Evolutionary conservation across 176 grass and related monocot genomes (phyloP), one percentile per base, ranked within the genome.

Genomic region (Oropetium thomaeum): DNA sequence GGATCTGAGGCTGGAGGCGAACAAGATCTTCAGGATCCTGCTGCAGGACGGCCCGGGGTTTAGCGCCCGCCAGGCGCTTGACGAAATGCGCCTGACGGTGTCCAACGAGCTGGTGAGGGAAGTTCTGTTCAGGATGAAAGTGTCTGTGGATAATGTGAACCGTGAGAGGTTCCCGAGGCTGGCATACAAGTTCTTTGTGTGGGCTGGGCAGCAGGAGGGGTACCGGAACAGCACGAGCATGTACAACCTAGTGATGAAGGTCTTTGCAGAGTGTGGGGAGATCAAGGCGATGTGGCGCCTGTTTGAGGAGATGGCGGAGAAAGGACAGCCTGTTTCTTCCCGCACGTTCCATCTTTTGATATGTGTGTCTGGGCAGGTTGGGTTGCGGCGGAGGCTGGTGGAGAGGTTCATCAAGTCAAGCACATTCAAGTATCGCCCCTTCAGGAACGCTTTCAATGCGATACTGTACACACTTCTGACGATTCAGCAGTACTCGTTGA

Each of bases 21-120:
- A 89, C 23, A 78, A 61, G 82, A 70, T 97, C 27, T 80, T 93
- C 41, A 78, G 67, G 85, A 85, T 92, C 12, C 75, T 97, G 41
- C 81, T 83, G 58, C 95, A 97, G 82, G 95, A 97, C 25, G 95
- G 95, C 7, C 95, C 83, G 11, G 95, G 90, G 10, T 97, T 90
- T 61, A 89, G 79, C 20, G 81, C 86, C 42, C 83, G 59, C 32
- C 67, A 77, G 71, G 86, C 79, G 78, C 90, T 97, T 25, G 95
- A 97, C 39, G 86, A 93, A 88, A 83, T 97, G 90, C 63, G 73
- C 16, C 67, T 74, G 10, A 79, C 48, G 67, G 44, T 97, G 30
- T 87, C 95, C 40, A 48, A 83, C 27, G 75, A 59, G 10, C 82
- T 97, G 70, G 81, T 89, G 20, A 81, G 88, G 55, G 71, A 93